A percentile compares a stretch with the other conserved stretches of the same genome.
Evolutionary conservation across 2,329 filamentous ascomycete species (phyloP).

Genomic region (Xenoacremonium recifei): DNA sequence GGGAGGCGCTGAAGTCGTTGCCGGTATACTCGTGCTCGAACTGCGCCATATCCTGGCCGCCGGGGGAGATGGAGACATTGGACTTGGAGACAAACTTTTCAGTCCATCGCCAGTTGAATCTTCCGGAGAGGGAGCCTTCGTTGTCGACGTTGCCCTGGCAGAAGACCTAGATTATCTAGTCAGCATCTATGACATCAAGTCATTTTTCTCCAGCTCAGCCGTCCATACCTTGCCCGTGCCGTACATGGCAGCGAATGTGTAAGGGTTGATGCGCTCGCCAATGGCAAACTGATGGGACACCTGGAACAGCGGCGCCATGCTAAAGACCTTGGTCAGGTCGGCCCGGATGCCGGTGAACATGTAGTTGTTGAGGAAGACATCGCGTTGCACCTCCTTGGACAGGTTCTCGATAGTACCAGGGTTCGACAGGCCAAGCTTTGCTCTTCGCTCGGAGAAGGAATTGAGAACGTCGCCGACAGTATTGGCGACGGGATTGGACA

Average conservation of each 20-base stretch:
- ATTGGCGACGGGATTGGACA: constrained; percentile 70
- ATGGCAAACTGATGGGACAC: constrained; percentile 96
- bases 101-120: constrained; percentile 92
- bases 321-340: constrained; percentile 95
- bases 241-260: constrained; percentile 91
- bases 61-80: constrained; percentile 79
- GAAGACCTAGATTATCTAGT: constrained; percentile 69
- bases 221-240: constrained; percentile 79
- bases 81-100: constrained; percentile 80
- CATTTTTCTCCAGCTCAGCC: no score
- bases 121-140: constrained; percentile 79
- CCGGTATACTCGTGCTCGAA: constrained; percentile 96
- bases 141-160: constrained; percentile 95
- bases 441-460: constrained; percentile 81
- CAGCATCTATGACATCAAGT: no score
- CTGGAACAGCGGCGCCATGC: constrained; percentile 90
- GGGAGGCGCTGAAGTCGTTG: constrained; percentile 84
- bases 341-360: constrained; percentile 96
- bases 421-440: constrained; percentile 84
- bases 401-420: constrained; percentile 90
- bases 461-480: constrained; percentile 74
- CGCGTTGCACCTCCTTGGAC: constrained; percentile 88
- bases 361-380: constrained; percentile 93
- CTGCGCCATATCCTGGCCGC: constrained; percentile 82
- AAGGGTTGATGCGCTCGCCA: constrained; percentile 89